Base-by-base conservation (phyloP, 2,329 filamentous ascomycete species). In the Talaromyces sp. region DNA sequence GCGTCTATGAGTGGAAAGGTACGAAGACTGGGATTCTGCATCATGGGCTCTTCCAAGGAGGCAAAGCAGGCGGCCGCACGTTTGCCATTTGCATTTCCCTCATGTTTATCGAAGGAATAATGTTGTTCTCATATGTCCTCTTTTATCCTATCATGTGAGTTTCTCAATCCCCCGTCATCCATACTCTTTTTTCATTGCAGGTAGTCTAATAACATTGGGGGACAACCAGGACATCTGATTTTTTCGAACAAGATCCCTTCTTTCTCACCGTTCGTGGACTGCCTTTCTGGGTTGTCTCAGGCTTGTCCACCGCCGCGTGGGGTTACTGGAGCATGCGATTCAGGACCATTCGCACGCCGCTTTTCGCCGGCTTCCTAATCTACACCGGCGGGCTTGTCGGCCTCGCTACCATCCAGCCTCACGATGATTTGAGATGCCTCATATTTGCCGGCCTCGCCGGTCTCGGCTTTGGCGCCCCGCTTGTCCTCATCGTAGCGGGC, bases 1-100 rank as follows among this genome's bases (percentile, higher is more conserved):
- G 39, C 39, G 5, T 55, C n/a, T 55, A 55, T 33, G 39, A 55
- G 37, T 55, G 52, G 52, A 55, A 55, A 31, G 52, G 52, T 2
- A 55, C 52, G 9, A 36, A n/a, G 10, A 31, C 25, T 6, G 52
- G 52, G 3, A 35, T 55, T 35, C 37, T 55, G 19, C 22, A 45
- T 25, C 52, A 55, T 55, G 52, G 19, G 3, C 37, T 55, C 17
- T 55, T 55, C 28, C 52, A 25, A 15, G 52, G 52, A n/a, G 39
- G 52, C 2, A 39, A 40, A 17, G 17, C n/a, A 9, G 17, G 19
- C 3, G 52, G 52, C 1, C 25, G 25, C 5, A 55, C 52, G 6
- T 55, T 55, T 33, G 17, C 39, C 9, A 19, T 55, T 5, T 55
- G 52, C 9, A 19, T 55, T 45, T 11, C 15, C n/a, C 40, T 55